Conservation (phyloP, 495 filamentous ascomycete genomes). For the Parachaetomium inaequale region DNA sequence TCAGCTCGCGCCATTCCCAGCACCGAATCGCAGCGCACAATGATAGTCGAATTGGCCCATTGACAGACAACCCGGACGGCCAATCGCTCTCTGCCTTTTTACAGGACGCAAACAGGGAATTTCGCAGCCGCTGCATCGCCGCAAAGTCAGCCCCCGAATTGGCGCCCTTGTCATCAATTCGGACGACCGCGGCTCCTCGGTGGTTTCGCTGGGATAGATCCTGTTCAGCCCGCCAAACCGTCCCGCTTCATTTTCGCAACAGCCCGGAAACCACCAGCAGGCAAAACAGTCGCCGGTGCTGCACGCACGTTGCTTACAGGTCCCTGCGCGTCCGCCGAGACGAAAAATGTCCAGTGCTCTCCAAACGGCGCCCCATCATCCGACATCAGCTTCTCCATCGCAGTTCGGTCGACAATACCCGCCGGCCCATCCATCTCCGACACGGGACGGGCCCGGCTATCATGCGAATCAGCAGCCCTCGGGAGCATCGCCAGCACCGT, state of each 20-base stretch:
- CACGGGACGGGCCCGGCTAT: constrained; percentile 38
- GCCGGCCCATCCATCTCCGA: constrained; percentile 40
- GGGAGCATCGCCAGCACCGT: constrained; percentile 38
- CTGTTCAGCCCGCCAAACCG: constrained; percentile 7
- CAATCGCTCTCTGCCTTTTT: constrained; percentile 9
- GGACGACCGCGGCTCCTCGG: constrained; percentile 15
- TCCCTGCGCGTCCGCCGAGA: constrained; percentile 27
- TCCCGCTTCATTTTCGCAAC: constrained; percentile 17
- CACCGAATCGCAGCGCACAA: constrained; percentile 16
- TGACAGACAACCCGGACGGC: constrained; percentile 16
- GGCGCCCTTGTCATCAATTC: constrained; percentile 17
- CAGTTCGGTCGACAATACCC: constrained; percentile 46
- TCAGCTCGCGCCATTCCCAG: constrained; percentile 1
- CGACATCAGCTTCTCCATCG: constrained; percentile 44
- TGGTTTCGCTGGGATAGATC: constrained; percentile 2
- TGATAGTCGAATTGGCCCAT: constrained; percentile 20
- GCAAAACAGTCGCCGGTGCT: background rate
- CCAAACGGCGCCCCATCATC: constrained; percentile 52
- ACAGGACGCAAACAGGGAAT: constrained; percentile 19
- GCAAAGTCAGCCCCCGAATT: constrained; percentile 17
- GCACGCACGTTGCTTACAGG: constrained; percentile 13
- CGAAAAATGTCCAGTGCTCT: constrained; percentile 55
- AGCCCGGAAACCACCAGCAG: background rate
- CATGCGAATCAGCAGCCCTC: constrained; percentile 42
- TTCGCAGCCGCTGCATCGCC: constrained; percentile 18